Evolutionary conservation across 2,329 filamentous ascomycete species (phyloP), one percentile per base, ranked within the genome.

Genomic region (Claviceps spartinae): DNA sequence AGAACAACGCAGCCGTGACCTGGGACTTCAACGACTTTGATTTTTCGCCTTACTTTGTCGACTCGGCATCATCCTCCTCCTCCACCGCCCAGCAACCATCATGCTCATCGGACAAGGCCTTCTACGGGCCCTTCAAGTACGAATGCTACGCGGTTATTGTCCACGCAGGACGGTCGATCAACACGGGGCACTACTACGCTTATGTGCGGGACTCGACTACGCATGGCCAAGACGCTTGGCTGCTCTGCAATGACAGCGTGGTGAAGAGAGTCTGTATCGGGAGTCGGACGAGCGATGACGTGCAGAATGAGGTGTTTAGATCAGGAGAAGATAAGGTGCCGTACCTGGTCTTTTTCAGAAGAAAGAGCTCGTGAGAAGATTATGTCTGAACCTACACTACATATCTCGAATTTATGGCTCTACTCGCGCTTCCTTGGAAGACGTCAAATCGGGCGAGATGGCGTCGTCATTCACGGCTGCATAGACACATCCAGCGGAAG

Each of bases 91-190:
- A 13, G 13, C 69, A 60, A 52, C 70, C 63, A 50, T 26, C 48
- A 18, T 40, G 5, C 18, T n/a, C 48, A 16, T 14, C 41, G 41
- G 70, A 73, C 53, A 65, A 60, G 9, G 69, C 69, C 14, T 74
- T 76, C 53, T 59, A 61, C 2, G 69, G 67, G 1, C 83, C 86
- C 0, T 88, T 86, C 62, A 70, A 73, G 5, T 98, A 96, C 66
- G 85, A 95, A 62, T 83, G 86, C 50, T 96, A 95, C 63, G 91
- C 83, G 2, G 85, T 96, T 6, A 79, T 94, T 51, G 76, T 86
- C 55, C 90, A 96, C 65, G 68, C 79, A 4, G 90, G 90, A 22
- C 70, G 70, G 1, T 81, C 75, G 1, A 72, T 86, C 50, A 78
- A 79, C 40, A 79, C 78, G 49, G 90, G 90, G 0, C 90, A 96